Evolutionary conservation across 805 yeast genomes (phyloP).

Genomic region (Hyphopichia homilentoma): DNA sequence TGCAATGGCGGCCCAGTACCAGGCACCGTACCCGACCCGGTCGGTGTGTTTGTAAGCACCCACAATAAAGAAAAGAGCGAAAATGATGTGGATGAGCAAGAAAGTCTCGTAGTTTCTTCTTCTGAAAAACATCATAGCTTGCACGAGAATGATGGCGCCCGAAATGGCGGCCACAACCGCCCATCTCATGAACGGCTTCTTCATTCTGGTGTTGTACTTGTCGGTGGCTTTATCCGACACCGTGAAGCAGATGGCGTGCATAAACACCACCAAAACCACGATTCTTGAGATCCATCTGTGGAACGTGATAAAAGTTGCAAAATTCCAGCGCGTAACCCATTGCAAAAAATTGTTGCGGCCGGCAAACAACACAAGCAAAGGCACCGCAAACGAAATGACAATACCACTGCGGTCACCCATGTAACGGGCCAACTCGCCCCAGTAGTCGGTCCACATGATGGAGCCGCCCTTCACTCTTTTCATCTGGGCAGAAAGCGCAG

Average conservation of each 20-base stretch:
- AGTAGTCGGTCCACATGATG: constrained; percentile 15
- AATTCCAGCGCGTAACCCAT: constrained; percentile 53
- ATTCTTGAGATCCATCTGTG: constrained; percentile 61
- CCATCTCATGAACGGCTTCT: constrained; percentile 15
- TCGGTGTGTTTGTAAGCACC: constrained; percentile 21
- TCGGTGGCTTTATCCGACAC: constrained; percentile 25
- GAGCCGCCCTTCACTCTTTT: constrained; percentile 18
- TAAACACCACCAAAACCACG: constrained; percentile 39
- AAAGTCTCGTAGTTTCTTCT: constrained; percentile 21
- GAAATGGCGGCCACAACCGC: constrained; percentile 16
- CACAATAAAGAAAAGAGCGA: constrained; percentile 20
- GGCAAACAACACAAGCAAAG: constrained; percentile 56
- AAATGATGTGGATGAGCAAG: constrained; percentile 18
- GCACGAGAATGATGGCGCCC: constrained; percentile 13
- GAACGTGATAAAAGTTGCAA: constrained; percentile 50
- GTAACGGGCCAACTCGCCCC: constrained; percentile 15
- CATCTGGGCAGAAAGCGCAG: constrained; percentile 18
- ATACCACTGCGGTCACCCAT: constrained; percentile 18
- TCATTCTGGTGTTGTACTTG: constrained; percentile 9
- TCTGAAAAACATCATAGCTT: constrained; percentile 17
- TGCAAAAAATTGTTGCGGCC: constrained; percentile 63
- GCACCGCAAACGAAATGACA: constrained; percentile 47
- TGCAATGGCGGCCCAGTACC: constrained; percentile 16
- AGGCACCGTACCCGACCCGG: constrained; percentile 9
- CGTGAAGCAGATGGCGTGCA: constrained; percentile 57